Evolutionary conservation across 73 alveolate species (phyloP).

Genomic region (Blepharisma stoltei): DNA sequence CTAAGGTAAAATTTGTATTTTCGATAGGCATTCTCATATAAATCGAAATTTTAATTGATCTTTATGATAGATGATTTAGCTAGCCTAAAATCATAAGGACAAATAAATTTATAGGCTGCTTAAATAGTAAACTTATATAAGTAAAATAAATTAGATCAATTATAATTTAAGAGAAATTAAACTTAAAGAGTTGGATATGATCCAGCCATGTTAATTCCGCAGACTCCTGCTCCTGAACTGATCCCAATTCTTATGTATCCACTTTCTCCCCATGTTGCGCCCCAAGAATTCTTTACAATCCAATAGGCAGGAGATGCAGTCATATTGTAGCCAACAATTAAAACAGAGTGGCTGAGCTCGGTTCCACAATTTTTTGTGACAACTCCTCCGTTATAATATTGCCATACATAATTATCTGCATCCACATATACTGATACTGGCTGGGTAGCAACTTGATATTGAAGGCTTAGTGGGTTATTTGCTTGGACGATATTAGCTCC

Average conservation of each 20-base stretch:
- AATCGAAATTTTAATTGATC: too few relatives aligned
- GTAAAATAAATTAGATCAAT: too few relatives aligned
- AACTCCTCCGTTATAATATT: constrained; percentile 41
- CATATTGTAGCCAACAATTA: constrained; percentile 37
- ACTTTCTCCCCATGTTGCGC: constrained; percentile 50
- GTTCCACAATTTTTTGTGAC: constrained; percentile 30
- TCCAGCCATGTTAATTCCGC: constrained; percentile 3
- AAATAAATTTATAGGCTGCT: too few relatives aligned
- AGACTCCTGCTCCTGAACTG: constrained; percentile 2
- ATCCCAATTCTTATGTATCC: constrained; percentile 39
- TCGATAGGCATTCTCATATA: too few relatives aligned
- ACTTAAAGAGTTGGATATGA: background rate
- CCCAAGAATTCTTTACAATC: constrained; percentile 55
- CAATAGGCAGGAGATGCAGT: constrained; percentile 8
- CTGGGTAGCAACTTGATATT: constrained; percentile 2
- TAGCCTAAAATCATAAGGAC: too few relatives aligned
- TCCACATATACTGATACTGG: constrained; percentile 50
- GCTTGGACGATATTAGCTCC: constrained; percentile 26
- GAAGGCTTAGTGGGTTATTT: background rate
- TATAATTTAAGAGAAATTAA: too few relatives aligned
- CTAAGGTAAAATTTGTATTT: too few relatives aligned
- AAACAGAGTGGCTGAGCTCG: constrained; percentile 40
- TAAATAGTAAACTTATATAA: too few relatives aligned
- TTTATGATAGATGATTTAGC: too few relatives aligned
- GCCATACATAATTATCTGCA: constrained; percentile 36